These are phyloP conservation scores for Xylaria sp. DNA, from an alignment of 495 filamentous ascomycete species.

Conservation along the genomic window DNA sequence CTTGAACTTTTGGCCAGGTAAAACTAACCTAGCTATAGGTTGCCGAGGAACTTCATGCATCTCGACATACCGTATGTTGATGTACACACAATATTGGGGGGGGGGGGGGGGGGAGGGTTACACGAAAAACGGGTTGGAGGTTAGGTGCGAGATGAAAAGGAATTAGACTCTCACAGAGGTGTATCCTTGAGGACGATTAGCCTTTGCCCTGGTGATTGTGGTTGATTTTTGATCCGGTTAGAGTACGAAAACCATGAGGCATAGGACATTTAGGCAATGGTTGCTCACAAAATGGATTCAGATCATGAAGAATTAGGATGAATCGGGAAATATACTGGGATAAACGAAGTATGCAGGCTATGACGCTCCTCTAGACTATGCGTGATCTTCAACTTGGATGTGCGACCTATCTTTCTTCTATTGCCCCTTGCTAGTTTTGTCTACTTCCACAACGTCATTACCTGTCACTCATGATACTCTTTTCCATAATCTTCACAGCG, in stretches of 20 bases:
- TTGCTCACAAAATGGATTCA: background rate
- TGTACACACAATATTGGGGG: background rate
- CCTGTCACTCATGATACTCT: conserved; percentile 47
- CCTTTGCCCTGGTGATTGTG: background rate
- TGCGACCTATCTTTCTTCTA: background rate
- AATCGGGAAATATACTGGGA: background rate
- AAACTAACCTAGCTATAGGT: background rate
- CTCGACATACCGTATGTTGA: background rate
- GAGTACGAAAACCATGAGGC: background rate
- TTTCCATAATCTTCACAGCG: conserved; percentile 74
- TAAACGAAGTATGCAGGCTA: background rate
- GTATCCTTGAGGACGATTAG: background rate
- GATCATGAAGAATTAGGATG: background rate
- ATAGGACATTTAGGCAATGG: background rate
- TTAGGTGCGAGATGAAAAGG: background rate
- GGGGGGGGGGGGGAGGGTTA: background rate
- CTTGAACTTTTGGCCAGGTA: background rate
- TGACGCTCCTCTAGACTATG: background rate
- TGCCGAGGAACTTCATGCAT: background rate
- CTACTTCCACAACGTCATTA: background rate
- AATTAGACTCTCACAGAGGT: background rate
- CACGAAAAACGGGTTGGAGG: background rate
- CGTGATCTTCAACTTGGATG: background rate
- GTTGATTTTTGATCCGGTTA: background rate
- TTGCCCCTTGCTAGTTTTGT: background rate